Evolutionary conservation across 352 stramenopile species (phyloP).

Genomic region (Pythium scleroteichum): DNA sequence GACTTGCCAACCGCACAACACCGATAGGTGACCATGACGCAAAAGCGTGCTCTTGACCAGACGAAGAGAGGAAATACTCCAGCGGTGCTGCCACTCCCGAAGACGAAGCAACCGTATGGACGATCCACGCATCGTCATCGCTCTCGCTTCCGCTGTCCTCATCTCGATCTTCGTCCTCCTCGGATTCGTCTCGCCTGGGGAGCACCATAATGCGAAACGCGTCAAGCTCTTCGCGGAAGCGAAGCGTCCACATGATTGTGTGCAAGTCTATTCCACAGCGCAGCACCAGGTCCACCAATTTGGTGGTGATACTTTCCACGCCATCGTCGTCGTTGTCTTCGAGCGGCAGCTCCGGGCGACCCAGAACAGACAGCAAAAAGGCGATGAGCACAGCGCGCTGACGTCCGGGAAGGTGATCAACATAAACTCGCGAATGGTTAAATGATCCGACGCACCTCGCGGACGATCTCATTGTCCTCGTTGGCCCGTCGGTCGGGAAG

Average conservation of each 20-base stretch:
- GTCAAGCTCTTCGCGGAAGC: slow-evolving; percentile 56
- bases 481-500: neutral
- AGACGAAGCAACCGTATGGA: slow-evolving; percentile 23
- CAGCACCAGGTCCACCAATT: slow-evolving; percentile 33
- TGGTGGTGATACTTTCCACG: neutral
- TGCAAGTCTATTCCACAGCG: slow-evolving; percentile 37
- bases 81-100: slow-evolving; percentile 38
- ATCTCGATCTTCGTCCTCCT: slow-evolving; percentile 21
- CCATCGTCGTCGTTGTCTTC: neutral
- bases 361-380: slow-evolving; percentile 24
- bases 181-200: neutral
- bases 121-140: slow-evolving; percentile 32
- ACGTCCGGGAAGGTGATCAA: neutral
- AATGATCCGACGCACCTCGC: too few relatives aligned
- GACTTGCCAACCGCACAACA: slow-evolving; percentile 36
- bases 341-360: slow-evolving; percentile 7
- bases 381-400: slow-evolving; percentile 30
- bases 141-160: neutral
- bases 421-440: too few relatives aligned
- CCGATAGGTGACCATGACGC: slow-evolving; percentile 56
- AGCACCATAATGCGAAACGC: slow-evolving; percentile 43
- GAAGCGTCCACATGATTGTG: slow-evolving; percentile 47
- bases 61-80: slow-evolving; percentile 53
- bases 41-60: slow-evolving; percentile 57
- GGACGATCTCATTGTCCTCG: slow-evolving; percentile 17